Percentiles rank a stretch among this genome's conserved stretches.
Conservation (phyloP, 1,284 basidiomycete species). For the Sporisorium graminicola region DNA sequence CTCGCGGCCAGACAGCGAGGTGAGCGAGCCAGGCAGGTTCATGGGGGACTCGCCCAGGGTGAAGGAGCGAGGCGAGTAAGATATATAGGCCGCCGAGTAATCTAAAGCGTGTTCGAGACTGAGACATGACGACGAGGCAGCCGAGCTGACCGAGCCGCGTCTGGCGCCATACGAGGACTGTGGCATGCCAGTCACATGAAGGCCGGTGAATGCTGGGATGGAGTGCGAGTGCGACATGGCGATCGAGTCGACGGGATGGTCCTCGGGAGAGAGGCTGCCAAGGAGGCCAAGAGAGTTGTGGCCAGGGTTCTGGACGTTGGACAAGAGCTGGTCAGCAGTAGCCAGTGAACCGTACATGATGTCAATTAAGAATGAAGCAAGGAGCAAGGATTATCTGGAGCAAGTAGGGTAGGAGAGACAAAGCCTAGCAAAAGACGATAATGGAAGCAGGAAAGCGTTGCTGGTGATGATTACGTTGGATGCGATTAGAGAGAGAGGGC, state of each 20-base stretch:
- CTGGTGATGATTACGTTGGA: not conserved
- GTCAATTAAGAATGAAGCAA: not conserved
- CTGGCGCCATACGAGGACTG: slow-evolving; percentile 22
- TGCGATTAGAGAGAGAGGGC: slow-evolving; percentile 15
- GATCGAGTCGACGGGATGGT: slow-evolving; percentile 18
- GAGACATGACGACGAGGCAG: slow-evolving; percentile 44
- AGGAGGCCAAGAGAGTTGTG: slow-evolving; percentile 49
- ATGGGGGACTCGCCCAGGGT: slow-evolving; percentile 46
- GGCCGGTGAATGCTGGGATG: slow-evolving; percentile 33
- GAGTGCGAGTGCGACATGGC: slow-evolving; percentile 47
- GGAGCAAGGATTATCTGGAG: not conserved
- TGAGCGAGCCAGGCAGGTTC: slow-evolving; percentile 41
- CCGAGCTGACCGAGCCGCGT: slow-evolving; percentile 45
- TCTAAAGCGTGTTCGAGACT: slow-evolving; percentile 39
- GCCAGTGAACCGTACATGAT: slow-evolving; percentile 32
- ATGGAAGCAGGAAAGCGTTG: slow-evolving; percentile 4
- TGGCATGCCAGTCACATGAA: slow-evolving; percentile 16
- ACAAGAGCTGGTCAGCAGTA: slow-evolving; percentile 5
- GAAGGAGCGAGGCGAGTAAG: slow-evolving; percentile 49
- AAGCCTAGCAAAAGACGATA: not conserved
- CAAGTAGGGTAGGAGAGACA: not conserved
- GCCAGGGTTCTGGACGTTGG: slow-evolving; percentile 12
- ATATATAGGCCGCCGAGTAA: slow-evolving; percentile 14
- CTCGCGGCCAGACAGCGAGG: slow-evolving; percentile 51
- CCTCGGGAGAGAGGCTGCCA: slow-evolving; percentile 33